Base-by-base conservation (phyloP, 2,329 filamentous ascomycete genomes). In the Aspergillus candidus region DNA sequence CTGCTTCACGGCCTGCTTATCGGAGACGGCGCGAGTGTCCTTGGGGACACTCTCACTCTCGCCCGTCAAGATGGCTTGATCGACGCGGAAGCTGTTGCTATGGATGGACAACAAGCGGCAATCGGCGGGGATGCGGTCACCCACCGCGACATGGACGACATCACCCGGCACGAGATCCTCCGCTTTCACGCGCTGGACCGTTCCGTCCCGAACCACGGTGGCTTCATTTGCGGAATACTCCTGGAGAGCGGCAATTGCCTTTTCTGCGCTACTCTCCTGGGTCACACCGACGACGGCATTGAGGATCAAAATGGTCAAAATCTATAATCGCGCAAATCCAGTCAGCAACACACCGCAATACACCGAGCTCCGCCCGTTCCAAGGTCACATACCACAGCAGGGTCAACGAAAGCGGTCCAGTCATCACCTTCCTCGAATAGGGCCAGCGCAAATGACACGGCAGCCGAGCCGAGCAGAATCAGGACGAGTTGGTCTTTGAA, bases 171-270 rank as follows among this genome's bases (percentile, higher is more conserved):
- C 93, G 56, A 98, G 72, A 53, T 97, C 89, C 60, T 98, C 93
- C n/a, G 93, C 93, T 75, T 93, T 94, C 72, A 98, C 73, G 55
- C 86, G 82, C 53, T 83, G 80, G 50, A 91, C 74, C 57, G 84
- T 80, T 40, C 91, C 89, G 71, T 91, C 83, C 60, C 93, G 86
- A 47, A 95, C 69, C 41, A 94, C 91, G 65, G 91, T 98, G 57
- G 93, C 91, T 69, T 95, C 88, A 70, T 97, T 98, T 61, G 93
- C 93, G 27, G 91, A 97, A 73, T 98, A 98, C 78, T 98, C 91
- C 71, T 98, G 93, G 45, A 98, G 80, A 35, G 93, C 93, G 18
- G 93, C 90, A 65, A 98, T 98, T 40, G 93, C 93, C 73, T 97
- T 96, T 69, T 98, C 93, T 54, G 93, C 93, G 63, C 90, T 96